Evolutionary conservation across 805 yeast genomes (phyloP).

Genomic region (Danielozyma ontarioensis): DNA sequence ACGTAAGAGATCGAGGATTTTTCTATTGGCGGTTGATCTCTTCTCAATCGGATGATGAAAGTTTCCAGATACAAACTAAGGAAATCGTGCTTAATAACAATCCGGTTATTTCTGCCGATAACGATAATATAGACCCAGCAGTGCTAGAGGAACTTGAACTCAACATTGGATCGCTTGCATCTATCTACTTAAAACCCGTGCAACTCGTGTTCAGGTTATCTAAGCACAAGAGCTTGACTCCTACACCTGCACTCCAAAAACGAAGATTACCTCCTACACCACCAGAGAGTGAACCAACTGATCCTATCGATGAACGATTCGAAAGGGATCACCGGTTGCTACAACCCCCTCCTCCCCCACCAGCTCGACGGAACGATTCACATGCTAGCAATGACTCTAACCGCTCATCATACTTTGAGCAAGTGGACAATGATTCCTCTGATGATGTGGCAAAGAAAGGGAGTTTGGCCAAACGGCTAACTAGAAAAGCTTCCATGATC

Average conservation of each 20-base stretch:
- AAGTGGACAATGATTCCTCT: background rate
- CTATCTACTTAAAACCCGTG: conserved; percentile 80
- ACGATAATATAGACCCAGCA: conserved; percentile 63
- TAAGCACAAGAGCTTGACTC: conserved; percentile 44
- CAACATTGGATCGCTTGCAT: conserved; percentile 75
- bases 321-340: background rate
- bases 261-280: conserved; percentile 4
- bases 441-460: background rate
- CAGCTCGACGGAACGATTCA: too few species aligned
- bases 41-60: conserved; percentile 17
- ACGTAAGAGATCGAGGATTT: conserved; percentile 77
- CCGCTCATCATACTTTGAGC: background rate
- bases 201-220: conserved; percentile 71
- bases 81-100: conserved; percentile 52
- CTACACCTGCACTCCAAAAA: conserved; percentile 40
- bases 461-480: background rate
- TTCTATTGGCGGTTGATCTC: conserved; percentile 83
- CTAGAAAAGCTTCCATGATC: background rate
- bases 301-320: background rate
- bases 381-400: background rate
- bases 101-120: conserved; percentile 63
- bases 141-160: conserved; percentile 78
- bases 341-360: background rate
- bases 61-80: conserved; percentile 34
- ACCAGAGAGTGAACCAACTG: background rate